A percentile compares a stretch with the other conserved stretches of the same genome.
phyloP scores from a whole-genome alignment of 2,329 filamentous ascomycete genomes.

The Teratosphaeria viscida region DNA sequence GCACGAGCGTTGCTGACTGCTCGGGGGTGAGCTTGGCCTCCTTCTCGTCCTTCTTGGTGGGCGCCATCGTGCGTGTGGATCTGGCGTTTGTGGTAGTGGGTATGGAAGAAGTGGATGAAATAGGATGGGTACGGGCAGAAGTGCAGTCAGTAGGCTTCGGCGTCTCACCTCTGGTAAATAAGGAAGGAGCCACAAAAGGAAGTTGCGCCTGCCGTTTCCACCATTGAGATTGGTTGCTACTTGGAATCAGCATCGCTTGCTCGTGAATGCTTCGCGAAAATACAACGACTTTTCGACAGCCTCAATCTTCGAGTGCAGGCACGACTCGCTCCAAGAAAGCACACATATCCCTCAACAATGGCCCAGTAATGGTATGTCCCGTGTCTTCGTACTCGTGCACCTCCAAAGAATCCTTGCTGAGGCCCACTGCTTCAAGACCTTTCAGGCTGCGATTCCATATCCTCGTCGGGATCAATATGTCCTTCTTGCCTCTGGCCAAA shows the following conservation, averaged over 20 bases:
- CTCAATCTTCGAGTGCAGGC: constrained; percentile 26
- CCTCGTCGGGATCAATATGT: constrained; percentile 38
- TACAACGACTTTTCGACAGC: background rate
- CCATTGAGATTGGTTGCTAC: background rate
- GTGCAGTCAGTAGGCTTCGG: background rate
- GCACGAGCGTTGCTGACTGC: constrained; percentile 19
- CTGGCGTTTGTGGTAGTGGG: background rate
- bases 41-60: constrained; percentile 22
- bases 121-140: background rate
- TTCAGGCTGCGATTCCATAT: constrained; percentile 34
- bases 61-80: constrained; percentile 16
- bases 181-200: background rate
- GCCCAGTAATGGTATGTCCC: constrained; percentile 34
- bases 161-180: background rate
- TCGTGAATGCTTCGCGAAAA: background rate
- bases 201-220: background rate
- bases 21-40: constrained; percentile 21
- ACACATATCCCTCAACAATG: constrained; percentile 38
- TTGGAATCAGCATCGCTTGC: background rate
- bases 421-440: constrained; percentile 29
- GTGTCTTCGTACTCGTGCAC: constrained; percentile 40
- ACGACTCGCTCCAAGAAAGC: constrained; percentile 31
- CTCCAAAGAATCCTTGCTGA: constrained; percentile 29
- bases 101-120: background rate
- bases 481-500: constrained; percentile 36